Percentiles rank a stretch among this genome's conserved stretches.
Conservation (phyloP, 805 yeast genomes). For the Kodamaea hsintzibuensis region DNA sequence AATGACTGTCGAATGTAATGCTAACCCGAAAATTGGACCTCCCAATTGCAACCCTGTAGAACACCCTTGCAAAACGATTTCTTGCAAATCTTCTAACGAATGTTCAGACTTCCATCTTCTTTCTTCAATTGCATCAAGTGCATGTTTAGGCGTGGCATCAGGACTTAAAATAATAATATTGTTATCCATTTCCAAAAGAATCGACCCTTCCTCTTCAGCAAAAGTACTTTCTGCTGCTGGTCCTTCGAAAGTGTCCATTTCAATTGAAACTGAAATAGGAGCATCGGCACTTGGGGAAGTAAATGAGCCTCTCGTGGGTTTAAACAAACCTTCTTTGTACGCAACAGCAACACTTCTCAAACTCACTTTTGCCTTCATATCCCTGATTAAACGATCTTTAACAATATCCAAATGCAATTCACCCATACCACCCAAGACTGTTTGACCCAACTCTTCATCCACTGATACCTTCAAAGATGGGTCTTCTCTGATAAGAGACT, state of each 20-base stretch:
- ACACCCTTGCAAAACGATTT: conserved; percentile 57
- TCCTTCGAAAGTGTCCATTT: conserved; percentile 41
- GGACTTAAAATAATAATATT: conserved; percentile 44
- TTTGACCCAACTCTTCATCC: conserved; percentile 88
- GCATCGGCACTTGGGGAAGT: conserved; percentile 18
- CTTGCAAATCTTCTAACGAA: conserved; percentile 51
- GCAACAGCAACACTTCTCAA: conserved; percentile 87
- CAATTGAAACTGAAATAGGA: conserved; percentile 23
- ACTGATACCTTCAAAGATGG: conserved; percentile 75
- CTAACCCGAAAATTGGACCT: conserved; percentile 57
- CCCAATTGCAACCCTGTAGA: conserved; percentile 66
- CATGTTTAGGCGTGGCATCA: conserved; percentile 25
- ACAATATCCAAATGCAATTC: conserved; percentile 93
- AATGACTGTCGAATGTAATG: conserved; percentile 62
- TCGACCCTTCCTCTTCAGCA: conserved; percentile 43
- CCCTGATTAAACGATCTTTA: conserved; percentile 72
- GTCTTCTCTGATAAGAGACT: conserved; percentile 75
- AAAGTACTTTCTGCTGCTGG: conserved; percentile 27
- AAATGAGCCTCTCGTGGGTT: neutral
- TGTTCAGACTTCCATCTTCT: conserved; percentile 52
- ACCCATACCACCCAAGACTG: conserved; percentile 93
- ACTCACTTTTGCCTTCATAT: conserved; percentile 77
- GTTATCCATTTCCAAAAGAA: conserved; percentile 47
- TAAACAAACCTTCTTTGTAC: conserved; percentile 66
- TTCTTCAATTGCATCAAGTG: conserved; percentile 26